Base-by-base conservation (phyloP, 1,284 basidiomycete genomes). In the Sporisorium sorghi region DNA sequence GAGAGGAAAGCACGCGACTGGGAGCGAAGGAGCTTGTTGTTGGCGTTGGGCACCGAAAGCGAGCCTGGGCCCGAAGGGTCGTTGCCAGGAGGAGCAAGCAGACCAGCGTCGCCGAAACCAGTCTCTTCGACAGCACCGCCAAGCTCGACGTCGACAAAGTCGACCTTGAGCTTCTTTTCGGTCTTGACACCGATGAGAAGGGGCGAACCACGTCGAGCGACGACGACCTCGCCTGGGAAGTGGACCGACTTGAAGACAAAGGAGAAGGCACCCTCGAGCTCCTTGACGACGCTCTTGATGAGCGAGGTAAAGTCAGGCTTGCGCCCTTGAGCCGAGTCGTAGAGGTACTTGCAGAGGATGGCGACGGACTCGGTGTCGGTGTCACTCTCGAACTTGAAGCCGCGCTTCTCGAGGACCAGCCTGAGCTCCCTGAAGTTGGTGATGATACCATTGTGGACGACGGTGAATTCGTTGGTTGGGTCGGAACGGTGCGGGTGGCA, bases 391-490 rank as follows among this genome's bases (percentile, higher is more conserved):
- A 99, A 99, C 76, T 88, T 89, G 89, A 92, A 98, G 39, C 97
- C 97, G 65, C 94, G 90, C 87, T 98, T 98, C 86, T 94, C 92
- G 66, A 99, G 89, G 56, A 99, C 94, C 79, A 93, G 89, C 78
- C 92, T 90, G 82, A 99, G 91, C 81, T 96, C 96, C 37, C 87
- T 87, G 80, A 88, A 91, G 88, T 98, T 98, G 86, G 97, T 99
- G 82, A 99, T 96, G 85, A 99, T 99, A 86, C 97, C 97, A 83
- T 99, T 99, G 89, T 99, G 97, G 44, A 99, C 95, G 79, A 99
- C 88, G 66, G 90, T 90, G 87, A 99, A 99, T 84, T 98, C 94
- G 74, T 87, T 87, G 58, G 75, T 89, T 35, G 89, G 87, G 85
- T 97, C 94, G 39, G 92, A 93, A 79, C 91, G 91, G 85, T 98